Conservation (phyloP, 78 protist genomes). For the Fonticula alba region DNA sequence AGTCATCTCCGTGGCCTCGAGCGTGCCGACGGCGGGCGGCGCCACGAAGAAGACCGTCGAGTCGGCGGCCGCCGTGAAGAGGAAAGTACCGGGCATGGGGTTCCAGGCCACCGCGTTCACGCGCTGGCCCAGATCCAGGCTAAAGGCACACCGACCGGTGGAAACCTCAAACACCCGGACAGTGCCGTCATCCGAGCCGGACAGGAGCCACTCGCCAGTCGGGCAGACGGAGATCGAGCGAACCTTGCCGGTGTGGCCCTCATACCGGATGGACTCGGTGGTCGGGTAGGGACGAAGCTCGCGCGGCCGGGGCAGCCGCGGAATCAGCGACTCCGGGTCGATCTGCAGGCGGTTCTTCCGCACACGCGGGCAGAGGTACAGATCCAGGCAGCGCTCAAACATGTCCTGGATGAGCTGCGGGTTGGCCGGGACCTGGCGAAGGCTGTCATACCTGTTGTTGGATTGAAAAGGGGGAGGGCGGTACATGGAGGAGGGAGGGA, state of each 20-base stretch:
- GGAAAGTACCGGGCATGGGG: neutral
- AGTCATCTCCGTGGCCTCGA: no score
- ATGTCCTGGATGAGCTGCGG: conserved; percentile 50
- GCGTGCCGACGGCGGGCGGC: no score
- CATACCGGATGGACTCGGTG: conserved; percentile 5
- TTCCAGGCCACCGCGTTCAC: no score
- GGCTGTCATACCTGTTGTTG: conserved; percentile 15
- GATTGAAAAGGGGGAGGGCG: neutral
- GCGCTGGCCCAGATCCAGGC: no score
- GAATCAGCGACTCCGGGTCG: conserved; percentile 46
- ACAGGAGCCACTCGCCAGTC: conserved; percentile 66
- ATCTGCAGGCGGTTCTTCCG: conserved; percentile 4
- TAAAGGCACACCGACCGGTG: conserved; percentile 74
- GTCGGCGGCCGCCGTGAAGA: neutral
- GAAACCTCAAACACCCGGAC: conserved; percentile 67
- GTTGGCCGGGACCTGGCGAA: conserved; percentile 75
- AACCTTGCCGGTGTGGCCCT: conserved; percentile 51
- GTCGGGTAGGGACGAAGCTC: conserved; percentile 91
- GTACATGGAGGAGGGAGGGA: neutral
- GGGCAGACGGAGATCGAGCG: conserved; percentile 50
- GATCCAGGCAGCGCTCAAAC: conserved; percentile 86
- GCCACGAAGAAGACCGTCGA: no score
- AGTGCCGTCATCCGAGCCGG: conserved; percentile 58
- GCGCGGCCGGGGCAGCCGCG: conserved; percentile 70
- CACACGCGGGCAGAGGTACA: conserved; percentile 73